Conservation (phyloP, 2,329 filamentous ascomycete species). For the Berkeleyomyces rouxiae region DNA sequence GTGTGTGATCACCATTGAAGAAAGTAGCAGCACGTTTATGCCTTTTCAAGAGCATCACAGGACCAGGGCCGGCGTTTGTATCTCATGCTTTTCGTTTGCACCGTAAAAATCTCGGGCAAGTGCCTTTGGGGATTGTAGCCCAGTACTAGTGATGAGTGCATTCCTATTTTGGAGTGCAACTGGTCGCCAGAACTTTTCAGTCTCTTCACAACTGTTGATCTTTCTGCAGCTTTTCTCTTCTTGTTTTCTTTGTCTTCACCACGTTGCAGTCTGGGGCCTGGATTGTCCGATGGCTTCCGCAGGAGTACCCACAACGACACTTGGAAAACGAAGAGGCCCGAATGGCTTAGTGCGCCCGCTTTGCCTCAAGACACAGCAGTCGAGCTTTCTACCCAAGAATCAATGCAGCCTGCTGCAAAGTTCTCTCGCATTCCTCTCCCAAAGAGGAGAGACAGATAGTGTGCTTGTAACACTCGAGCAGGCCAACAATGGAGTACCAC, state of each 20-base stretch:
- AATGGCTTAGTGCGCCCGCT: too few species aligned
- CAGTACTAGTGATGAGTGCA: not conserved
- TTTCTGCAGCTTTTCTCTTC: not conserved
- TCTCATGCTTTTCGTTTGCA: not conserved
- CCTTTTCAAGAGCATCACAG: not conserved
- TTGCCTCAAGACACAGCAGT: too few species aligned
- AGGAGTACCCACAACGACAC: too few species aligned
- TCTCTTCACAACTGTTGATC: not conserved
- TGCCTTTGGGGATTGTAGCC: not conserved
- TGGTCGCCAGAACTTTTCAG: not conserved
- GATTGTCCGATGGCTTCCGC: too few species aligned
- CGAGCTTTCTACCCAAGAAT: not conserved
- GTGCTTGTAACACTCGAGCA: not conserved
- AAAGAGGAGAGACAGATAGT: not conserved
- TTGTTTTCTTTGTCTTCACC: not conserved
- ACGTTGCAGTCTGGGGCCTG: too few species aligned
- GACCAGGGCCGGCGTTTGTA: not conserved
- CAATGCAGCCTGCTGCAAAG: not conserved
- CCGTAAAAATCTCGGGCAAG: not conserved
- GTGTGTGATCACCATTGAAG: too few species aligned
- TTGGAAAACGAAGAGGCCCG: too few species aligned
- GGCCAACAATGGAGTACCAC: not conserved
- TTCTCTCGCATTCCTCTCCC: not conserved
- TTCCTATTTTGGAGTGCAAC: not conserved
- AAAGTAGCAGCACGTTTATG: too few species aligned